These are phyloP conservation scores for Glycine soja DNA, from an alignment of 306 rosid genomes.

Conservation along the genomic window DNA sequence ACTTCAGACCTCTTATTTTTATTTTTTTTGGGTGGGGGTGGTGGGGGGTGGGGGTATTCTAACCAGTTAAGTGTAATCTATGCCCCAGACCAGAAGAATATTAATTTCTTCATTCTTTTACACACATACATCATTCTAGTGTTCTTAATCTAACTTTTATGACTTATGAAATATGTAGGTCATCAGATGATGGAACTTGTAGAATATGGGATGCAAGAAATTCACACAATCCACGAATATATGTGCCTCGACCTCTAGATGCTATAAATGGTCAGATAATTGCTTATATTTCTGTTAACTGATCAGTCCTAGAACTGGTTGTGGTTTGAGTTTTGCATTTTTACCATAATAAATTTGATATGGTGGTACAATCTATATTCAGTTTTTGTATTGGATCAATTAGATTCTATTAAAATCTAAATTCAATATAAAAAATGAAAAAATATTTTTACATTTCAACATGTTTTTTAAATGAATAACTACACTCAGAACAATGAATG, in stretches of 20 bases:
- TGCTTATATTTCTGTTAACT: conserved; percentile 41
- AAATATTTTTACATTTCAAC: conserved; percentile 16
- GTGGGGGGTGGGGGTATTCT: neutral
- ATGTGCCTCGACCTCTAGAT: conserved; percentile 73
- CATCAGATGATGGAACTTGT: conserved; percentile 96
- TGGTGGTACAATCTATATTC: conserved; percentile 28
- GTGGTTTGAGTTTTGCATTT: conserved; percentile 41
- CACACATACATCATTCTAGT: neutral
- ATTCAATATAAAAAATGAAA: conserved; percentile 8
- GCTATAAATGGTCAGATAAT: conserved; percentile 60
- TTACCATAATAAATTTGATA: conserved; percentile 38
- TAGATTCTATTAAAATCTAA: conserved; percentile 36
- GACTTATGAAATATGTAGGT: conserved; percentile 51
- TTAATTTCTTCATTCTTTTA: conserved; percentile 26
- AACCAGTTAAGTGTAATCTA: conserved; percentile 12
- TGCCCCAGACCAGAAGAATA: conserved; percentile 8
- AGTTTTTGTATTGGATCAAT: conserved; percentile 34
- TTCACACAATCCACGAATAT: conserved; percentile 73
- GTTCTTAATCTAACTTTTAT: conserved; percentile 35
- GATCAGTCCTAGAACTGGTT: conserved; percentile 19
- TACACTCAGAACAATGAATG: neutral
- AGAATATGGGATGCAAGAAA: conserved; percentile 91
- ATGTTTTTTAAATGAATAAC: conserved; percentile 24
- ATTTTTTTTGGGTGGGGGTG: neutral
- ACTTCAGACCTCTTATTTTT: neutral